A percentile compares a stretch with the other conserved stretches of the same genome.
Evolutionary conservation across 352 stramenopile species (phyloP).

Genomic region (Globisporangium nagaii): DNA sequence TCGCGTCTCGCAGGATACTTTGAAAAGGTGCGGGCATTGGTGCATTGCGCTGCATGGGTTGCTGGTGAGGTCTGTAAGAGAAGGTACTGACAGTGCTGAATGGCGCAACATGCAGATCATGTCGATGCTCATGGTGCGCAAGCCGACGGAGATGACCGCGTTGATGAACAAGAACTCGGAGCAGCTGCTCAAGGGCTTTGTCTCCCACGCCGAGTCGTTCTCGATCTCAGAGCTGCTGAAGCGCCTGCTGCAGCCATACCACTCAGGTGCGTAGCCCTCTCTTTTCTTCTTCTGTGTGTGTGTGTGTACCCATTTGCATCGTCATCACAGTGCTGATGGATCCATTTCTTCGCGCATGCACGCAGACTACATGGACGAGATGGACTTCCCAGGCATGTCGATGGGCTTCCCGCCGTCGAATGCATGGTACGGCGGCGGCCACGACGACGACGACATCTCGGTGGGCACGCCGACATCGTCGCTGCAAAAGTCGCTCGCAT

Average conservation of each 20-base stretch:
- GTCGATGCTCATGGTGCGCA: conserved; percentile 86
- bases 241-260: conserved; percentile 77
- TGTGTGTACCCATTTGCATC: no score
- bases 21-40: conserved; percentile 73
- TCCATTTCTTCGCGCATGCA: conserved; percentile 6
- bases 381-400: conserved; percentile 82
- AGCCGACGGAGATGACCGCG: conserved; percentile 80
- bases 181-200: conserved; percentile 59
- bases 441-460: conserved; percentile 67
- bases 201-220: conserved; percentile 64
- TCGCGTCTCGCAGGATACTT: conserved; percentile 95
- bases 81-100: no score
- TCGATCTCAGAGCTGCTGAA: conserved; percentile 82
- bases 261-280: no score
- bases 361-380: conserved; percentile 79
- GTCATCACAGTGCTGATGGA: no score
- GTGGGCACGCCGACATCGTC: conserved; percentile 53
- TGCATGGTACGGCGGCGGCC: conserved; percentile 56
- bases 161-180: conserved; percentile 82
- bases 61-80: no score
- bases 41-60: background rate
- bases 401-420: conserved; percentile 69
- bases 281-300: no score
- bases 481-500: conserved; percentile 64
- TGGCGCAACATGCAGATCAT: conserved; percentile 55